Evolutionary conservation across 2,329 filamentous ascomycete species (phyloP).

Genomic region (Ophiobolus disseminans): DNA sequence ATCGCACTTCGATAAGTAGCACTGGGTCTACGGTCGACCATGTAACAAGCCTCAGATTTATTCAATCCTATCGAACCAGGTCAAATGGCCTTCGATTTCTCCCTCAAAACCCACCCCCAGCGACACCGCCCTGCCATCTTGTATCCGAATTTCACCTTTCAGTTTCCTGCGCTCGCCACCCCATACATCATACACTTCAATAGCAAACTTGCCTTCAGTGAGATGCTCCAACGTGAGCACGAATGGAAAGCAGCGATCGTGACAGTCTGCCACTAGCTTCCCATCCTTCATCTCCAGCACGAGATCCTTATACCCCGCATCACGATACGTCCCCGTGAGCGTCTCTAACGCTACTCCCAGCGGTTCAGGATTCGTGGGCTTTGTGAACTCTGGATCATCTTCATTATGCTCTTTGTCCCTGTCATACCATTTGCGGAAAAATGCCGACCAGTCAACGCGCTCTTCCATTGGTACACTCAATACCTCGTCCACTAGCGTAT

Average conservation of each 20-base stretch:
- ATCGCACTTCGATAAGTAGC: too few relatives aligned
- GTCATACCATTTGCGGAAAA: background rate
- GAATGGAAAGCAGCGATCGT: slow-evolving; percentile 17
- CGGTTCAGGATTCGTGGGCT: slow-evolving; percentile 2
- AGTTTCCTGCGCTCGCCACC: slow-evolving; percentile 2
- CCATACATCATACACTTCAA: slow-evolving; percentile 2
- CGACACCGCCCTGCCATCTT: slow-evolving; percentile 4
- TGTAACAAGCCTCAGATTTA: background rate
- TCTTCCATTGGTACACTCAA: slow-evolving; percentile 1
- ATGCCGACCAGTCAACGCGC: slow-evolving; percentile 8
- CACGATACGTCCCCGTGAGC: slow-evolving; percentile 11
- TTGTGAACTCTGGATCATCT: slow-evolving; percentile 1
- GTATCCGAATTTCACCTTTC: slow-evolving; percentile 12
- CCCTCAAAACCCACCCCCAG: slow-evolving; percentile 13
- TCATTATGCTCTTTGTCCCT: slow-evolving; percentile 6
- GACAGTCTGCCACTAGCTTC: slow-evolving; percentile 12
- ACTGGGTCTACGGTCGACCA: too few relatives aligned
- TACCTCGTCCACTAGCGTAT: slow-evolving; percentile 14
- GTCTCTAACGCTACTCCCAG: slow-evolving; percentile 5
- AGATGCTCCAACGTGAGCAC: slow-evolving; percentile 14
- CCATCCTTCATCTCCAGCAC: slow-evolving; percentile 7
- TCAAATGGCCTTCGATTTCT: slow-evolving; percentile 9
- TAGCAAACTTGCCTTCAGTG: slow-evolving; percentile 4
- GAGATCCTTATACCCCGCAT: slow-evolving; percentile 16
- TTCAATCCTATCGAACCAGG: slow-evolving; percentile 12